A percentile compares a stretch with the other conserved stretches of the same genome.
These are phyloP conservation scores for Penicillium pancosmium DNA, from an alignment of 495 filamentous ascomycete species.

Conservation along the genomic window DNA sequence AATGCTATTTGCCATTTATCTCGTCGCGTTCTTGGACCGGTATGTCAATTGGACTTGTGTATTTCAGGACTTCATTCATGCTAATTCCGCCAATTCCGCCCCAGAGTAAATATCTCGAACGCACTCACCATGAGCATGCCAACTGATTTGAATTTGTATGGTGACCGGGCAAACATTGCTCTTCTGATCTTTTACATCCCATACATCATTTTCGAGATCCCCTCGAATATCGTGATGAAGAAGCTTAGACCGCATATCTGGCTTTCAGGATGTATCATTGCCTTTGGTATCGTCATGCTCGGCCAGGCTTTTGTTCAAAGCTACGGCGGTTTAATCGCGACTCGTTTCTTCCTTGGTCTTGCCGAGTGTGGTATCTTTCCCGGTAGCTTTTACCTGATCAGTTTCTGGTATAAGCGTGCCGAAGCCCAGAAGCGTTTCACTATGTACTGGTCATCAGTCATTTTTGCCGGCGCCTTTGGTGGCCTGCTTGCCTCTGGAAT, in stretches of 20 bases:
- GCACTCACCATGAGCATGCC: conserved; percentile 20
- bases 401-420: conserved; percentile 48
- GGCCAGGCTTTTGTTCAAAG: conserved; percentile 75
- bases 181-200: conserved; percentile 81
- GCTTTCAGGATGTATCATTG: conserved; percentile 66
- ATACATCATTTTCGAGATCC: conserved; percentile 75
- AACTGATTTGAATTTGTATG: conserved; percentile 16
- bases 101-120: conserved; percentile 31
- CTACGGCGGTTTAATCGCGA: conserved; percentile 70
- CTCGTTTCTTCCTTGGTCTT: conserved; percentile 79
- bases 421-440: conserved; percentile 41
- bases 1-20: conserved; percentile 23
- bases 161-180: conserved; percentile 63
- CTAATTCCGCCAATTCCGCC: conserved; percentile 2
- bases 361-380: conserved; percentile 68
- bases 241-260: conserved; percentile 69
- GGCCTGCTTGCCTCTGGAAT: conserved; percentile 81
- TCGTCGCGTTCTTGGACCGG: conserved; percentile 25
- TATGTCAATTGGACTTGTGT: conserved; percentile 8
- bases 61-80: background rate
- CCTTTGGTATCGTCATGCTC: conserved; percentile 73
- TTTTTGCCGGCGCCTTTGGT: conserved; percentile 37
- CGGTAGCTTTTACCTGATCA: conserved; percentile 60
- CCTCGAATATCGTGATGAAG: conserved; percentile 76
- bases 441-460: conserved; percentile 31